A percentile compares a stretch with the other conserved stretches of the same genome.
phyloP scores from a whole-genome alignment of 768 basidiomycete species.

The Gelatoporia subvermispora region DNA sequence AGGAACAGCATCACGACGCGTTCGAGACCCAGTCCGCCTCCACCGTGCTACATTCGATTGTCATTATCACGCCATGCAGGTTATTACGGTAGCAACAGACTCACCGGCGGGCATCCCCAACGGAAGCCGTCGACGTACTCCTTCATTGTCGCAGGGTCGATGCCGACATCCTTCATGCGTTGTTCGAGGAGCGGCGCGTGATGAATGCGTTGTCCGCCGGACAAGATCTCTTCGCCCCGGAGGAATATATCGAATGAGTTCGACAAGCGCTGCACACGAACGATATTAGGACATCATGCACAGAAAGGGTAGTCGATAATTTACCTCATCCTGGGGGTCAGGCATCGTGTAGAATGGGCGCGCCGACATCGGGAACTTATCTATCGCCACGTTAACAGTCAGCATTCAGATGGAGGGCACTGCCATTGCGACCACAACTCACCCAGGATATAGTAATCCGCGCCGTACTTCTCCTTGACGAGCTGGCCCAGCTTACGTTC shows the following conservation, averaged over 20 bases:
- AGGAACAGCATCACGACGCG: slow-evolving; percentile 96
- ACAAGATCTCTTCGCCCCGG: slow-evolving; percentile 97
- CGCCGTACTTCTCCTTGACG: slow-evolving; percentile 89
- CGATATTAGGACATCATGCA: background rate
- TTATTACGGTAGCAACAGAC: background rate
- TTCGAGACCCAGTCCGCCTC: slow-evolving; percentile 92
- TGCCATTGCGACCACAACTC: slow-evolving; percentile 18
- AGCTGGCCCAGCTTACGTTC: slow-evolving; percentile 91
- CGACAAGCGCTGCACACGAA: slow-evolving; percentile 59
- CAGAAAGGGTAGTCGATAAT: slow-evolving; percentile 18
- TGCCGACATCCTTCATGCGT: slow-evolving; percentile 80
- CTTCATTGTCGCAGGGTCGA: slow-evolving; percentile 89
- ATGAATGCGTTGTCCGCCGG: slow-evolving; percentile 96
- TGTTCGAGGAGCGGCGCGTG: slow-evolving; percentile 74
- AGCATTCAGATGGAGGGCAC: background rate
- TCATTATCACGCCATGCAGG: background rate
- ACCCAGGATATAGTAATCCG: slow-evolving; percentile 89
- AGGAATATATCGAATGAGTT: slow-evolving; percentile 99
- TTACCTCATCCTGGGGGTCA: slow-evolving; percentile 81
- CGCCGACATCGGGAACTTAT: slow-evolving; percentile 94
- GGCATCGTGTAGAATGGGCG: slow-evolving; percentile 99
- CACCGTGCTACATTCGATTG: slow-evolving; percentile 65
- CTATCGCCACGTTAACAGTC: slow-evolving; percentile 38
- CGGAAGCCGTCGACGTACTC: slow-evolving; percentile 92
- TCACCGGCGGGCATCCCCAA: slow-evolving; percentile 78